Evolutionary conservation across 805 yeast genomes (phyloP).

Genomic region (Candida dajiaensis): DNA sequence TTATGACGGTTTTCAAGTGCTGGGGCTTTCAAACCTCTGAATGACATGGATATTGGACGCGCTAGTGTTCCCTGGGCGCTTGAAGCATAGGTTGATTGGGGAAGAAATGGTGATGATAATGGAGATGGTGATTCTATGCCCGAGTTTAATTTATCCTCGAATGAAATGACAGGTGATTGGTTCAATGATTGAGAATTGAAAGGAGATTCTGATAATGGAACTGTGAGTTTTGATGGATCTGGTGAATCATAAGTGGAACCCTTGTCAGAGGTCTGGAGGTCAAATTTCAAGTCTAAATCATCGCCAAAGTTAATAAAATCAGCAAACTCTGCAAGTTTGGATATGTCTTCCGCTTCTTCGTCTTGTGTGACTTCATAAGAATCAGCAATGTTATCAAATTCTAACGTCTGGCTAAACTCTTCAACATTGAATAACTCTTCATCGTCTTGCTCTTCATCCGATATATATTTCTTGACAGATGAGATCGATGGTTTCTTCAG

Average conservation of each 20-base stretch:
- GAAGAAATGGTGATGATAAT: constrained; percentile 19
- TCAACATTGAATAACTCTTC: constrained; percentile 25
- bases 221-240: neutral
- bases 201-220: constrained; percentile 12
- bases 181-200: constrained; percentile 4
- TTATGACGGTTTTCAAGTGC: constrained; percentile 36
- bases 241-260: neutral
- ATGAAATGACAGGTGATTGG: neutral
- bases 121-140: constrained; percentile 7
- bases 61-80: constrained; percentile 2
- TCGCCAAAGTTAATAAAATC: constrained; percentile 41
- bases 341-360: constrained; percentile 27
- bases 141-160: neutral
- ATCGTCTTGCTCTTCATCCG: constrained; percentile 5
- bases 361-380: constrained; percentile 1
- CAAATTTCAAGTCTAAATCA: constrained; percentile 31
- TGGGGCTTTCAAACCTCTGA: constrained; percentile 58
- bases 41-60: constrained; percentile 44
- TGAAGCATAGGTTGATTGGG: constrained; percentile 15
- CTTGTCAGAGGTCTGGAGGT: constrained; percentile 14
- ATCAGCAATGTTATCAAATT: constrained; percentile 13
- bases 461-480: constrained; percentile 3
- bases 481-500: constrained; percentile 24
- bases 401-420: constrained; percentile 18
- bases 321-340: constrained; percentile 39